phyloP scores from a whole-genome alignment of 495 filamentous ascomycete genomes.

The Hypoxylon trugodes region DNA sequence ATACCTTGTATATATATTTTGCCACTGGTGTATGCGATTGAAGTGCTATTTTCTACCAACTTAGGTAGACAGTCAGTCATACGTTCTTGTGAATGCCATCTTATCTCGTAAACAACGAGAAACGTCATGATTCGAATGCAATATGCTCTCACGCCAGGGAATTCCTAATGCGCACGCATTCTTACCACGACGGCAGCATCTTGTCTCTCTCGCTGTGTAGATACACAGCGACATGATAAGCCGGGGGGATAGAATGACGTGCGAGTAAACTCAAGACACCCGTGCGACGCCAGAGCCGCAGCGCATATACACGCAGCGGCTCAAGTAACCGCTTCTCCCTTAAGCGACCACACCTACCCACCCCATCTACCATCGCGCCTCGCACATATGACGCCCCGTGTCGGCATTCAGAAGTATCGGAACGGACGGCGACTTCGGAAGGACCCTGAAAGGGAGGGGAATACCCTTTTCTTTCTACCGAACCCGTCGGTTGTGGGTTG shows the following conservation, averaged over 20 bases:
- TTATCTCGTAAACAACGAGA: too few species aligned
- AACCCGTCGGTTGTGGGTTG: conserved; percentile 20
- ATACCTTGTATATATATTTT: not conserved
- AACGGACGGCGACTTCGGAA: conserved; percentile 2
- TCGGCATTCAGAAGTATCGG: conserved; percentile 12
- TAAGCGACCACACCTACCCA: not conserved
- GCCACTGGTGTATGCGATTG: too few species aligned
- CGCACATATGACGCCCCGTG: conserved; percentile 7
- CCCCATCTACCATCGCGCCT: conserved; percentile 1
- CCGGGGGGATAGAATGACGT: too few species aligned
- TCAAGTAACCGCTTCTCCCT: conserved; percentile 6
- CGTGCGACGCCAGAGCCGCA: conserved; percentile 31
- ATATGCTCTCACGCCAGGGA: too few species aligned
- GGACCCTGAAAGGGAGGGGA: conserved; percentile 9
- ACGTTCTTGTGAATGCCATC: too few species aligned
- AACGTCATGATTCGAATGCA: too few species aligned
- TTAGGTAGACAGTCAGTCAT: too few species aligned
- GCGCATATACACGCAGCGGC: not conserved
- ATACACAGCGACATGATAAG: too few species aligned
- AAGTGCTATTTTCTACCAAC: too few species aligned
- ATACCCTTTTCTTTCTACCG: conserved; percentile 10
- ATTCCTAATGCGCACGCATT: too few species aligned
- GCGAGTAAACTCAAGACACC: conserved; percentile 20
- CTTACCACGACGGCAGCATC: too few species aligned
- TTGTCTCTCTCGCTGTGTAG: too few species aligned